A percentile compares a stretch with the other conserved stretches of the same genome.
Evolutionary conservation across 1,284 basidiomycete species (phyloP).

Genomic region (Paramarasmius palmivorus): DNA sequence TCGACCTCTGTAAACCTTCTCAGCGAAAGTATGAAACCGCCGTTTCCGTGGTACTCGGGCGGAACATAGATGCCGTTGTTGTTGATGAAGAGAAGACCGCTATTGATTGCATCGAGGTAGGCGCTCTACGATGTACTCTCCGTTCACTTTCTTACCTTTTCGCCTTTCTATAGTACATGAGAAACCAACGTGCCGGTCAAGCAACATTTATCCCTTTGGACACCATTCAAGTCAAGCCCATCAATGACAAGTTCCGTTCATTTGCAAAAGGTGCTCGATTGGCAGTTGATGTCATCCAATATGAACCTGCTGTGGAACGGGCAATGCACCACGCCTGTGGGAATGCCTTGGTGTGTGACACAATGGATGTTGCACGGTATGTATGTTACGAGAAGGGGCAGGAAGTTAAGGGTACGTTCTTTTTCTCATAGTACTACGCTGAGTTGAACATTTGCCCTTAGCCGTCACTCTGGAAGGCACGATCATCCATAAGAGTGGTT

Average conservation of each 20-base stretch:
- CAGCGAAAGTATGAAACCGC: slow-evolving; percentile 92
- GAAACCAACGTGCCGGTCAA: slow-evolving; percentile 91
- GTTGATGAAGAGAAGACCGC: slow-evolving; percentile 97
- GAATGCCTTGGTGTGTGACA: slow-evolving; percentile 93
- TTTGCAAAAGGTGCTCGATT: slow-evolving; percentile 90
- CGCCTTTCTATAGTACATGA: slow-evolving; percentile 74
- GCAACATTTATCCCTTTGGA: slow-evolving; percentile 98
- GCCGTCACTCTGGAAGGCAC: slow-evolving; percentile 97
- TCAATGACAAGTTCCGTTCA: slow-evolving; percentile 93
- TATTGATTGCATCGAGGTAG: slow-evolving; percentile 94
- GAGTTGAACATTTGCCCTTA: slow-evolving; percentile 30
- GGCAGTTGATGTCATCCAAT: slow-evolving; percentile 93
- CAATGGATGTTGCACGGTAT: slow-evolving; percentile 87
- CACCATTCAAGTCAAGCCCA: slow-evolving; percentile 90
- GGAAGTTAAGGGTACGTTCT: slow-evolving; percentile 86
- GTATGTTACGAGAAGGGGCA: slow-evolving; percentile 94
- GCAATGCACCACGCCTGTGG: slow-evolving; percentile 98
- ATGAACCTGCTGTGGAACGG: slow-evolving; percentile 83
- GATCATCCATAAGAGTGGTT: slow-evolving; percentile 94
- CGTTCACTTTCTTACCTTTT: not conserved
- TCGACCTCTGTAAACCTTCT: slow-evolving; percentile 92
- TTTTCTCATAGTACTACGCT: not conserved
- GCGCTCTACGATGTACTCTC: no score
- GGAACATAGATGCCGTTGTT: slow-evolving; percentile 94
- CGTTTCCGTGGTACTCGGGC: slow-evolving; percentile 92